A percentile compares a stretch with the other conserved stretches of the same genome.
These are phyloP conservation scores for Plasmodiophora brassicae DNA, from an alignment of 208 protist species.

Conservation along the genomic window DNA sequence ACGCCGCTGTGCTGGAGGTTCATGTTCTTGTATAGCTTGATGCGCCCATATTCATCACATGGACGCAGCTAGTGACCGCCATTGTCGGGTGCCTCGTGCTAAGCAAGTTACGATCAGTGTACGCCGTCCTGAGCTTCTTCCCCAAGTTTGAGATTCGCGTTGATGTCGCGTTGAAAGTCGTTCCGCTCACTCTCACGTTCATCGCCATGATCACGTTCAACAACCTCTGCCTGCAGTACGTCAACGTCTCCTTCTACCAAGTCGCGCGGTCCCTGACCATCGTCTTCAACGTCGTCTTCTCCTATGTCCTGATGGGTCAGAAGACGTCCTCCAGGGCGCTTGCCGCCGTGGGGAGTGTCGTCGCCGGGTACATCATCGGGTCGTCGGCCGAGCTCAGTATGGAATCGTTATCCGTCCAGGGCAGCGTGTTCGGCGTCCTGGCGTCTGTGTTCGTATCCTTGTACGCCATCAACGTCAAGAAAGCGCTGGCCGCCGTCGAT, in stretches of 20 bases:
- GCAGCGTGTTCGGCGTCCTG: conserved; percentile 59
- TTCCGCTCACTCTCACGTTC: conserved; percentile 62
- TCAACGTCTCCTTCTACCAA: conserved; percentile 70
- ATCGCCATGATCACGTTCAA: conserved; percentile 67
- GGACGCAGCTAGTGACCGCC: conserved; percentile 34
- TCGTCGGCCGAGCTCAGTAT: conserved; percentile 49
- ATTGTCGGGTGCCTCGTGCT: neutral
- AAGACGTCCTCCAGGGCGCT: conserved; percentile 48
- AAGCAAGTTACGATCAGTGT: neutral
- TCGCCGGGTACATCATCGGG: conserved; percentile 61
- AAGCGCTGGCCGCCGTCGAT: conserved; percentile 49
- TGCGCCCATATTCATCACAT: conserved; percentile 43
- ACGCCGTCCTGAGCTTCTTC: neutral
- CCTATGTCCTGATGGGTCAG: conserved; percentile 55
- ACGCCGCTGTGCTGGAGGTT: no score
- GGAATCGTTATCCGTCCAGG: conserved; percentile 45
- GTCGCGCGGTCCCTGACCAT: conserved; percentile 63
- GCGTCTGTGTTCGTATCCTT: conserved; percentile 61
- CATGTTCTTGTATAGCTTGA: neutral
- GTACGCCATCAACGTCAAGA: conserved; percentile 63
- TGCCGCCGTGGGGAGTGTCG: conserved; percentile 51
- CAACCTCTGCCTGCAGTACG: conserved; percentile 70
- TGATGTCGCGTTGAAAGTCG: conserved; percentile 43
- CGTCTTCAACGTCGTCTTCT: conserved; percentile 62
- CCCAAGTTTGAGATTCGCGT: neutral